Conservation (phyloP, 2,329 filamentous ascomycete species). For the Colletotrichum lindemuthianum region DNA sequence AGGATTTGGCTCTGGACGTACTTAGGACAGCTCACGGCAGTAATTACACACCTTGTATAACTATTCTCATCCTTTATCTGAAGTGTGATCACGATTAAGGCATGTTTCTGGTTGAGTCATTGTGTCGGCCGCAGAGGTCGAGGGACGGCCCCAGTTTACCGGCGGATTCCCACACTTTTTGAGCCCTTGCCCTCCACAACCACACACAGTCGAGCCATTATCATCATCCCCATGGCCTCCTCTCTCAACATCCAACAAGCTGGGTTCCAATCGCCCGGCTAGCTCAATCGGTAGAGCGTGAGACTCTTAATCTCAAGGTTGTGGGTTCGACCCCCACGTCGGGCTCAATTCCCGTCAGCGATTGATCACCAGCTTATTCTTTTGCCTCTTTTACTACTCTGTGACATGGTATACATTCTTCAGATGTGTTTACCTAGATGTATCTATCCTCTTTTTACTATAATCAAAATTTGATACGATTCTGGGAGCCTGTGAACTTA, state of each 20-base stretch:
- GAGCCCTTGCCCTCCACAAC: background rate
- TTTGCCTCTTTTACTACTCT: background rate
- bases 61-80: background rate
- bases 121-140: too few species aligned
- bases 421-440: background rate
- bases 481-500: too few species aligned
- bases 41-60: constrained; percentile 32
- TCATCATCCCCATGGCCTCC: background rate
- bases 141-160: background rate
- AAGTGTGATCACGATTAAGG: background rate
- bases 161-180: too few species aligned
- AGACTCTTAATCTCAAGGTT: constrained; percentile 74
- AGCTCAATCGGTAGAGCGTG: constrained; percentile 80
- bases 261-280: constrained; percentile 55
- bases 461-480: background rate
- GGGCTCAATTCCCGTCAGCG: constrained; percentile 36
- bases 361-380: constrained; percentile 5
- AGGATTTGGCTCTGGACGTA: constrained; percentile 15
- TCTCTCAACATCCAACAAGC: background rate
- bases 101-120: background rate
- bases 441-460: background rate
- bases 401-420: background rate
- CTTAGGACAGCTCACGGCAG: constrained; percentile 16
- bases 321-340: constrained; percentile 58
- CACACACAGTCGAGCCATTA: background rate